These are phyloP conservation scores for Thielaviopsis musarum DNA, from an alignment of 2,329 filamentous ascomycete genomes.

Conservation along the genomic window DNA sequence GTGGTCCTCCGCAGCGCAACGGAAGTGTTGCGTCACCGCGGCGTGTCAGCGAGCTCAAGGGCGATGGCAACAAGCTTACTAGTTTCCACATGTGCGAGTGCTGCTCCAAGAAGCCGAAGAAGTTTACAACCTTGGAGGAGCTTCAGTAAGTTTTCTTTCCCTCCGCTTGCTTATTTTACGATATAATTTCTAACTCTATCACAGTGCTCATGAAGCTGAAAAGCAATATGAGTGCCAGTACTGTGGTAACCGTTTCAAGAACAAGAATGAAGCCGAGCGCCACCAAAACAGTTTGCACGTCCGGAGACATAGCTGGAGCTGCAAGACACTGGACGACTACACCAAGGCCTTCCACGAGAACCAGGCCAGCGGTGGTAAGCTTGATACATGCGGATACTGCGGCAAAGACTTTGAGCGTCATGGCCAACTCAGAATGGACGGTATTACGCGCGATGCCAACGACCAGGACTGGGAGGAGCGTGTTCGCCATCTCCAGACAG, in stretches of 20 bases:
- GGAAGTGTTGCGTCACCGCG: conserved; percentile 33
- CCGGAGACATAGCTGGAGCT: conserved; percentile 90
- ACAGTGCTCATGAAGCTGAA: conserved; percentile 73
- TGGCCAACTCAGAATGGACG: conserved; percentile 19
- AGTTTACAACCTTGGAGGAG: conserved; percentile 73
- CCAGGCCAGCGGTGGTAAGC: conserved; percentile 44
- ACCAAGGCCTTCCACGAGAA: conserved; percentile 80
- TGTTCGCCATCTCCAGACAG: conserved; percentile 70
- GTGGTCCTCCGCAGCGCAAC: conserved; percentile 26
- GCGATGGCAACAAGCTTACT: conserved; percentile 30
- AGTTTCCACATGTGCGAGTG: conserved; percentile 65
- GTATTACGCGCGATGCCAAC: conserved; percentile 35
- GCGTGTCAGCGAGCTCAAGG: conserved; percentile 34
- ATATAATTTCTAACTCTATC: conserved; percentile 15
- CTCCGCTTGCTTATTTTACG: not conserved
- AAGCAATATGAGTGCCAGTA: conserved; percentile 92
- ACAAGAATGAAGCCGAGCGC: conserved; percentile 94
- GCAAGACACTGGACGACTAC: conserved; percentile 63
- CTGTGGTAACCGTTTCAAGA: conserved; percentile 93
- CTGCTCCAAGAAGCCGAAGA: conserved; percentile 93
- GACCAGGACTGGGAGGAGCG: conserved; percentile 79
- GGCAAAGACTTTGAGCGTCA: conserved; percentile 63
- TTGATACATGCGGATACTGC: conserved; percentile 86
- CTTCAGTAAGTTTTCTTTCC: conserved; percentile 46
- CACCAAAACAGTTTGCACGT: conserved; percentile 93